Conservation (phyloP, 1,139 yeast species). For the Taphrina deformans region DNA sequence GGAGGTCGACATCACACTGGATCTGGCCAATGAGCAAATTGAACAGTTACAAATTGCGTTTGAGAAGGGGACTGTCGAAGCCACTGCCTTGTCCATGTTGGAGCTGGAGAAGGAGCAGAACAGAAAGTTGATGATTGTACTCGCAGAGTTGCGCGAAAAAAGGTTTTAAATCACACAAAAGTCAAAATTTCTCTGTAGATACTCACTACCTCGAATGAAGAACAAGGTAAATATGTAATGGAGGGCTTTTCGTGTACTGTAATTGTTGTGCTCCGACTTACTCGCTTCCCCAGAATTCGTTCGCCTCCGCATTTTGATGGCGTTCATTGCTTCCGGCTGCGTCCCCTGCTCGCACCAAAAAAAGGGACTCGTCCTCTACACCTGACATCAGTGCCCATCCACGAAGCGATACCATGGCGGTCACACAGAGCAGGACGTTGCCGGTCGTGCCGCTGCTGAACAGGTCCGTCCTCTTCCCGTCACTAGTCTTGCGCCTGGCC, state of each 20-base stretch:
- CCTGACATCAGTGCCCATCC: neutral
- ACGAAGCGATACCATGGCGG: slow-evolving; percentile 1
- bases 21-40: slow-evolving; percentile 27
- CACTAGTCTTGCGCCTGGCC: slow-evolving; percentile 22
- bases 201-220: neutral
- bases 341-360: neutral
- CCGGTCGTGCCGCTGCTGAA: slow-evolving; percentile 25
- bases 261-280: neutral
- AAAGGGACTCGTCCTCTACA: neutral
- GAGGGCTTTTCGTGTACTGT: neutral
- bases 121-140: slow-evolving; percentile 1
- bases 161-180: neutral
- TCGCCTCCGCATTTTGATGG: neutral
- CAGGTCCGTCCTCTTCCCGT: slow-evolving; percentile 21
- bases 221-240: too few relatives aligned
- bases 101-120: slow-evolving; percentile 29
- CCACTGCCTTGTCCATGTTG: slow-evolving; percentile 15
- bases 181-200: neutral
- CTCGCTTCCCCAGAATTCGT: neutral
- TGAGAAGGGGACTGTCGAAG: slow-evolving; percentile 13
- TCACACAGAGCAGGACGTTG: neutral
- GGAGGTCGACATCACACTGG: slow-evolving; percentile 30
- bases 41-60: slow-evolving; percentile 13
- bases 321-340: neutral
- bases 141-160: slow-evolving; percentile 1